Conservation (phyloP, 2,329 filamentous ascomycete genomes). For the Aspergillus caelatus region DNA sequence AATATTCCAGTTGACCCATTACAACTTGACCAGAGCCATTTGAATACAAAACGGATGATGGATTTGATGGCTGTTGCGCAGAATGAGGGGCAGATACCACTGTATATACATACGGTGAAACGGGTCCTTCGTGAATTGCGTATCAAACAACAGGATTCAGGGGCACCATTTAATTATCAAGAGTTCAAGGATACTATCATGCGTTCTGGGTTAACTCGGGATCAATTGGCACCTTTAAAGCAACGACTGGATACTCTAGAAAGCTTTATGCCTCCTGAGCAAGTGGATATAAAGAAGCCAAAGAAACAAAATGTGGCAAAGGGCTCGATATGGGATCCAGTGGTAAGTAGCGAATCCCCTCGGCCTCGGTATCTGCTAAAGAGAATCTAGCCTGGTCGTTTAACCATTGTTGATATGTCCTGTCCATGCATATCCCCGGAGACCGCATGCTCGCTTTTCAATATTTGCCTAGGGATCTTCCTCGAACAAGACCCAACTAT, state of each 20-base stretch:
- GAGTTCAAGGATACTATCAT: constrained; percentile 44
- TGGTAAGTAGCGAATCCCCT: constrained; percentile 5
- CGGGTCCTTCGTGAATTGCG: constrained; percentile 60
- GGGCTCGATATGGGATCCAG: constrained; percentile 16
- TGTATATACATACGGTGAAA: constrained; percentile 62
- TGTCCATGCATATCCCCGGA: constrained; percentile 25
- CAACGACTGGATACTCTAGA: constrained; percentile 25
- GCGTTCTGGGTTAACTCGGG: constrained; percentile 7
- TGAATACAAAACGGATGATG: constrained; percentile 62
- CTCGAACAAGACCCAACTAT: constrained; percentile 18
- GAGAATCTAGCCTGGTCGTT: constrained; percentile 7
- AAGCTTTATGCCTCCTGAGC: constrained; percentile 23
- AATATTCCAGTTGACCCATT: constrained; percentile 56
- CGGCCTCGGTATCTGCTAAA: neutral
- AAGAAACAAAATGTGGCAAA: neutral
- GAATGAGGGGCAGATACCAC: constrained; percentile 45
- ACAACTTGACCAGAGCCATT: constrained; percentile 53
- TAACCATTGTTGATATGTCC: constrained; percentile 26
- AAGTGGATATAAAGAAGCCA: neutral
- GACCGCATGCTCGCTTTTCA: constrained; percentile 25
- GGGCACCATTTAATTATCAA: constrained; percentile 53
- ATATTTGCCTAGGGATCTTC: constrained; percentile 24
- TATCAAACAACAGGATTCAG: constrained; percentile 41
- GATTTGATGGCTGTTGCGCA: constrained; percentile 61
- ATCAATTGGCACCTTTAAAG: constrained; percentile 20